Percentiles rank a stretch among this genome's conserved stretches.
phyloP scores from a whole-genome alignment of 306 rosid species.

The Senna tora region DNA sequence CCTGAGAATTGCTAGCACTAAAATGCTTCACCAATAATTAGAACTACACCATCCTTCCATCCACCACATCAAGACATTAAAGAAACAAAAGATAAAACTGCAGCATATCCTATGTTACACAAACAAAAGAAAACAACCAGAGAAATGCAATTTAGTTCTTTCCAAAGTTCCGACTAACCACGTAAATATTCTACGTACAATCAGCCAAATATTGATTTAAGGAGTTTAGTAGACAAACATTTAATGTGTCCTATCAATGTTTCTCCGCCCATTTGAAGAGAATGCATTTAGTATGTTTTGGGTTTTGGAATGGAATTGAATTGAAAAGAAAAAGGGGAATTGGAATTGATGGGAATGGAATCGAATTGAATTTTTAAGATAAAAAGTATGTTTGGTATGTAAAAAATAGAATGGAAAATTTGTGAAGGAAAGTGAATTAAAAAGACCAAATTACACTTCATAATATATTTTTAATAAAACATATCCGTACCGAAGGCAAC shows the following conservation, averaged over 20 bases:
- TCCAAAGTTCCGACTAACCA: background rate
- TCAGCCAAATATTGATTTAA: conserved; percentile 15
- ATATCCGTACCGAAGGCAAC: too few relatives aligned
- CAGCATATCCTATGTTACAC: conserved; percentile 15
- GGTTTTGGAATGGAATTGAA: too few relatives aligned
- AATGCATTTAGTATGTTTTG: too few relatives aligned
- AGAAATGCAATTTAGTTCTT: conserved; percentile 6
- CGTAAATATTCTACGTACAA: conserved; percentile 9
- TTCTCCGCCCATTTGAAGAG: conserved; percentile 21
- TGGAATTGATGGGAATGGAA: too few relatives aligned
- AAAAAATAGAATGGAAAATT: too few relatives aligned
- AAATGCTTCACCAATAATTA: conserved; percentile 31
- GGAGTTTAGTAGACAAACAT: conserved; percentile 15
- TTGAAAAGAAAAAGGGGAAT: too few relatives aligned
- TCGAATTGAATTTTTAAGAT: too few relatives aligned
- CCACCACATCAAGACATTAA: conserved; percentile 25
- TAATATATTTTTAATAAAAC: too few relatives aligned
- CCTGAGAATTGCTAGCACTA: conserved; percentile 34
- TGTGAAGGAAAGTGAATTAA: too few relatives aligned
- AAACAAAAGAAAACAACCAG: conserved; percentile 30
- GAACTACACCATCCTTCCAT: conserved; percentile 24
- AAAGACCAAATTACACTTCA: too few relatives aligned
- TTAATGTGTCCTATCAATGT: conserved; percentile 13
- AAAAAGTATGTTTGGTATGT: too few relatives aligned
- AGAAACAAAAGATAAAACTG: conserved; percentile 25